Conservation (phyloP, 495 filamentous ascomycete genomes). For the Geoglossum glabrum region DNA sequence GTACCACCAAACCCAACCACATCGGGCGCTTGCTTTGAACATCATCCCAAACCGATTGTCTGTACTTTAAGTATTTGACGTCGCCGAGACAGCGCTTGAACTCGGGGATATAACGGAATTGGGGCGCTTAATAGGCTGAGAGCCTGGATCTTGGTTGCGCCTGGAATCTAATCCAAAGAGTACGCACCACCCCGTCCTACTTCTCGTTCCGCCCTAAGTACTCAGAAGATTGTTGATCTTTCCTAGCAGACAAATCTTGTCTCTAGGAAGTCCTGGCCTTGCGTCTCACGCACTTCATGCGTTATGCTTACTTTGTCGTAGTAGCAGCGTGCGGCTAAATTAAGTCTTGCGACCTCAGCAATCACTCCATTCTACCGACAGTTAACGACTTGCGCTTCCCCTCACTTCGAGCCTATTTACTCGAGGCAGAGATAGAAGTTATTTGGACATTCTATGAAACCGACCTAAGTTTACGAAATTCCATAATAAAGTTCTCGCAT, state of each 20-base stretch:
- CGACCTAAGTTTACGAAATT: not conserved
- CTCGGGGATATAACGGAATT: not conserved
- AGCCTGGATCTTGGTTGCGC: not conserved
- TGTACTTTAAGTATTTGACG: not conserved
- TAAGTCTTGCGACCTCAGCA: not conserved
- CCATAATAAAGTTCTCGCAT: not conserved
- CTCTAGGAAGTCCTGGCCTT: not conserved
- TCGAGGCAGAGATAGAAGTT: too few relatives aligned
- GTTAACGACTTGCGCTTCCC: too few relatives aligned
- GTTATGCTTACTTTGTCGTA: not conserved
- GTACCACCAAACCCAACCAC: not conserved
- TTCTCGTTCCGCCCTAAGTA: not conserved
- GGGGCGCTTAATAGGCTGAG: not conserved
- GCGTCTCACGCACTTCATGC: not conserved
- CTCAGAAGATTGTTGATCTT: not conserved
- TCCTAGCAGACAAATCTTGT: not conserved
- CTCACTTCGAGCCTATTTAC: too few relatives aligned
- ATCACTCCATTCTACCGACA: not conserved
- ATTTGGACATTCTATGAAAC: not conserved
- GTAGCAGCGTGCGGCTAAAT: not conserved
- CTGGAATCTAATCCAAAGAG: not conserved
- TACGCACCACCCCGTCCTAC: not conserved
- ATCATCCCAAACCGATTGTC: not conserved
- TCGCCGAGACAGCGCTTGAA: not conserved
- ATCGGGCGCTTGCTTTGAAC: not conserved